Evolutionary conservation across 306 rosid genomes (phyloP), one percentile per base, ranked within the genome.

Genomic region (Amphicarpaea edgeworthii): DNA sequence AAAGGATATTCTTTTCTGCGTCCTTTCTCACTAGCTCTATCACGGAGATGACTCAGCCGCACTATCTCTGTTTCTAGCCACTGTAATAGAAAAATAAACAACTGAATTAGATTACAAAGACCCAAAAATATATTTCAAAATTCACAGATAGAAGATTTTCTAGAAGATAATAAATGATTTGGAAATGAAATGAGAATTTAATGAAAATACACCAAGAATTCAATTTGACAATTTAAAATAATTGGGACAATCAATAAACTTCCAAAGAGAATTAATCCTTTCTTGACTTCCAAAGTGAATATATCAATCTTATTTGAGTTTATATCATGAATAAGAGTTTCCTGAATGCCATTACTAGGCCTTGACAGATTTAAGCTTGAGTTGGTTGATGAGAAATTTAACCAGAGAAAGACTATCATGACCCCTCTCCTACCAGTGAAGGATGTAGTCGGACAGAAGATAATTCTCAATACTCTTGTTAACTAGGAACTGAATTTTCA

Each of bases 11-110:
- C 98, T 81, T 93, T 96, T 75, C 93, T 81, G 16, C 89, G 93
- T 47, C 99, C 99, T 75, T 83, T 90, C 79, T 96, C 99, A 85
- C 99, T 96, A 65, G 99, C 99, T 87, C 99, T 94, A 82, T 96
- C 99, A 75, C 99, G 90, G 81, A 96, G 99, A 84, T 96, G 99
- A 77, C 90, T 87, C 61, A 96, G 90, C 83, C 99, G 87, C 53
- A 93, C 86, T 28, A 77, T 87, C 89, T 96, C 99, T 3, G 97
- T 79, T 83, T 96, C 99, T 49, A 96, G 73, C 98, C 98, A 96
- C 99, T 96, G 93, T 49, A 82, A 49, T 4, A 73, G 74, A 78
- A 78, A 68, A 81, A 57, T 65, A 26, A 80, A n/a, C 42, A 76
- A 49, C 66, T 41, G 21, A 43, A 77, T 67, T 70, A 83, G 24